A percentile compares a stretch with the other conserved stretches of the same genome.
Conservation (phyloP, 306 rosid species). For the Trichosanthes cucumerina region DNA sequence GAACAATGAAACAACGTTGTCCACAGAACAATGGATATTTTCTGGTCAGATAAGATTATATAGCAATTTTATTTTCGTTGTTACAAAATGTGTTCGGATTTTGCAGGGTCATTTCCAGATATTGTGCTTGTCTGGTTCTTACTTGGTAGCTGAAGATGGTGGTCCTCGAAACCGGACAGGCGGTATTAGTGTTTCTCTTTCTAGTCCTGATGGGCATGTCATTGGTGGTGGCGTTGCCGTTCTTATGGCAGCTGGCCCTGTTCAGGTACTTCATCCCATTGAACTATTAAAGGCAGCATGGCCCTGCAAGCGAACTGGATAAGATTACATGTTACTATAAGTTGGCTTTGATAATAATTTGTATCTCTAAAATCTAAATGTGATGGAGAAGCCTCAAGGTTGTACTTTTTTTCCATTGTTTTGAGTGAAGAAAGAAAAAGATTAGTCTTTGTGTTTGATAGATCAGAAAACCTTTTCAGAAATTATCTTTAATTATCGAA, state of each 20-base stretch:
- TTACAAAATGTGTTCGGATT: neutral
- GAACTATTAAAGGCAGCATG: neutral
- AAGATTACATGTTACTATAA: neutral
- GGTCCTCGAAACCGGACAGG: slow-evolving; percentile 76
- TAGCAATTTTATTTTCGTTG: neutral
- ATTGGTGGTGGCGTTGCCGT: slow-evolving; percentile 71
- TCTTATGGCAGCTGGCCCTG: slow-evolving; percentile 76
- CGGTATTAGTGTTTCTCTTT: slow-evolving; percentile 74
- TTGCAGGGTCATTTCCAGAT: slow-evolving; percentile 90
- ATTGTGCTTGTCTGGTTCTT: slow-evolving; percentile 87
- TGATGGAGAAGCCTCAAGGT: neutral
- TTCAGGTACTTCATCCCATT: slow-evolving; percentile 54
- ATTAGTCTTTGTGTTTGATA: neutral
- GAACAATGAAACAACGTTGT: neutral
- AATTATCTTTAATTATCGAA: neutral
- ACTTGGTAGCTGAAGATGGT: slow-evolving; percentile 92
- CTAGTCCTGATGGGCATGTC: slow-evolving; percentile 76
- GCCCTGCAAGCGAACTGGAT: neutral
- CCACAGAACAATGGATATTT: neutral
- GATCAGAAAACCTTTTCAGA: neutral
- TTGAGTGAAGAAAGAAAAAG: neutral
- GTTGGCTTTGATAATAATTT: neutral
- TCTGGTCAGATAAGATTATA: neutral
- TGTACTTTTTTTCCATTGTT: neutral
- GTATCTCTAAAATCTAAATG: neutral